A percentile compares a stretch with the other conserved stretches of the same genome.
phyloP scores from a whole-genome alignment of 176 grass and related monocot genomes.

The Eragrostis nindensis region DNA sequence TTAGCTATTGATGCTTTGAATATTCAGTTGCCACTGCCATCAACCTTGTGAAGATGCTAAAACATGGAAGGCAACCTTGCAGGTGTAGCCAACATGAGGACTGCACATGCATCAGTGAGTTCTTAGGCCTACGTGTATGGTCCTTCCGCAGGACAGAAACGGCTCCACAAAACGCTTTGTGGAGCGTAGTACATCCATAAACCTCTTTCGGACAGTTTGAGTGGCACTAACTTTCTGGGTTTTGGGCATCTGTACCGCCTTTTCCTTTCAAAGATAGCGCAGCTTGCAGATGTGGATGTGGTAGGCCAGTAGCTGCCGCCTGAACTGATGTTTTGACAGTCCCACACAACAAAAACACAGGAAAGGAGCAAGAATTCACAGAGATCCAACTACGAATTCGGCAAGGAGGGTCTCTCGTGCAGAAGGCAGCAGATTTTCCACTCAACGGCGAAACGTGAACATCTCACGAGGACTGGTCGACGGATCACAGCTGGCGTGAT shows the following conservation, averaged over 20 bases:
- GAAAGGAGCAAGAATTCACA: slow-evolving; percentile 16
- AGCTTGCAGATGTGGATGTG: slow-evolving; percentile 16
- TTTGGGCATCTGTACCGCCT: slow-evolving; percentile 19
- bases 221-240: slow-evolving; percentile 32
- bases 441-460: not conserved
- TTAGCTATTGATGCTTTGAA: not conserved
- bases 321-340: slow-evolving; percentile 20
- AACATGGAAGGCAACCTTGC: not conserved
- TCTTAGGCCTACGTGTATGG: slow-evolving; percentile 27
- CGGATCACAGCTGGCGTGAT: not conserved
- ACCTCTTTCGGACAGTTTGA: slow-evolving; percentile 4
- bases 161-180: slow-evolving; percentile 22
- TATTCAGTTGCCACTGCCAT: not conserved
- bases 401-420: not conserved
- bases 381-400: not conserved
- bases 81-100: slow-evolving; percentile 23
- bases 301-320: slow-evolving; percentile 44
- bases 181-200: slow-evolving; percentile 12
- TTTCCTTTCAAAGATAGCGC: slow-evolving; percentile 29
- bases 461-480: not conserved
- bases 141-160: slow-evolving; percentile 16
- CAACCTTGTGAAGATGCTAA: not conserved
- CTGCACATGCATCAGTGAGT: not conserved
- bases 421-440: not conserved
- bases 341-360: slow-evolving; percentile 18